Conservation (phyloP, 169 alveolate genomes). For the Babesia divergens region DNA sequence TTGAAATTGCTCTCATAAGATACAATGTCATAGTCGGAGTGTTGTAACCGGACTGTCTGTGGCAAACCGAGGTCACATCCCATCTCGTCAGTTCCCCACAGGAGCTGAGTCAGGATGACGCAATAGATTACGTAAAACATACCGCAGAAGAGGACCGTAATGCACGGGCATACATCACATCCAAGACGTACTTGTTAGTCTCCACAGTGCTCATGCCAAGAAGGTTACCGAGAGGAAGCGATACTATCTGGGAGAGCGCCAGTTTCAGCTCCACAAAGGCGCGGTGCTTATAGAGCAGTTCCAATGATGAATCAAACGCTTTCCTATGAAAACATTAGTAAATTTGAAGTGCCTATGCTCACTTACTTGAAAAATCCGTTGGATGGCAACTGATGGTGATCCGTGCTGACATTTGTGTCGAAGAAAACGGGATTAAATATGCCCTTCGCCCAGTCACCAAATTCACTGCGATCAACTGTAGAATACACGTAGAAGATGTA, state of each 20-base stretch:
- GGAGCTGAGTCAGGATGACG: constrained; percentile 25
- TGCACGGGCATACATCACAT: constrained; percentile 69
- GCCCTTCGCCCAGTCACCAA: constrained; percentile 70
- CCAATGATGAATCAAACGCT: constrained; percentile 63
- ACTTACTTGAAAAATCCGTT: constrained; percentile 32
- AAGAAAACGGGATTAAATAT: constrained; percentile 64
- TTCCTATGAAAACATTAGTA: constrained; percentile 3
- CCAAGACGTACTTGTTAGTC: constrained; percentile 66
- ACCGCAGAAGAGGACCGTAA: constrained; percentile 42
- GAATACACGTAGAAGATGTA: constrained; percentile 58
- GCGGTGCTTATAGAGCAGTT: constrained; percentile 58
- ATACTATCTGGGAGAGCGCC: constrained; percentile 65
- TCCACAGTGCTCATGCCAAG: constrained; percentile 53
- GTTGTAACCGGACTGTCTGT: constrained; percentile 42
- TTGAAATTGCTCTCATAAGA: constrained; percentile 42
- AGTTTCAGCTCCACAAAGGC: constrained; percentile 64
- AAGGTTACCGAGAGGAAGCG: constrained; percentile 64
- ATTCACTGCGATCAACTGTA: constrained; percentile 58
- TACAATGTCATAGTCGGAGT: constrained; percentile 69
- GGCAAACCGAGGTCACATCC: constrained; percentile 65
- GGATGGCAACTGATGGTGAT: constrained; percentile 58
- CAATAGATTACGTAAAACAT: background rate
- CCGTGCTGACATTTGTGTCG: constrained; percentile 38
- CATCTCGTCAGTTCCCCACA: constrained; percentile 68
- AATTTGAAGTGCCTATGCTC: background rate